Conservation (phyloP, 148 eudicot genomes). For the Rhododendron kiyosumense region DNA sequence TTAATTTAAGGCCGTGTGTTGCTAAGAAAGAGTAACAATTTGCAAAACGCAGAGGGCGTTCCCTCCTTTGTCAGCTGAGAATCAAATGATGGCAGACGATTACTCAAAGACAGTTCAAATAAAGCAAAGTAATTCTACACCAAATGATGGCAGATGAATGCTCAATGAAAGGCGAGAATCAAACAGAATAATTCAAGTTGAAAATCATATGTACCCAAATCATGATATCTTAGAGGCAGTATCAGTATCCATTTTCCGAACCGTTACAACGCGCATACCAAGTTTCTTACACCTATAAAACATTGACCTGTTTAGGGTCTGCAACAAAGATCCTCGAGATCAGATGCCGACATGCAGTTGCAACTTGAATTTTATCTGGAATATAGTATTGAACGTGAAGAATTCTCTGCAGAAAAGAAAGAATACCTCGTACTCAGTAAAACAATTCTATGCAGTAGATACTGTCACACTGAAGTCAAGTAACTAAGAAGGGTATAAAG, state of each 20-base stretch:
- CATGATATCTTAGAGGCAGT: not conserved
- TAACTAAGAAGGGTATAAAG: not conserved
- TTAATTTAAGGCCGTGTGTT: not conserved
- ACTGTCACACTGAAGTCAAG: not conserved
- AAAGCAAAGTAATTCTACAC: not conserved
- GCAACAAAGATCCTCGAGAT: conserved; percentile 84
- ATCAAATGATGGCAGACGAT: not conserved
- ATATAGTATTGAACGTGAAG: conserved; percentile 68
- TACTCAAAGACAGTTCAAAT: not conserved
- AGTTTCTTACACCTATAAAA: conserved; percentile 3
- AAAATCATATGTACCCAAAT: not conserved
- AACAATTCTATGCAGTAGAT: not conserved
- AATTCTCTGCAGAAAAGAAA: conserved; percentile 55
- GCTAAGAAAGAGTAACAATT: not conserved
- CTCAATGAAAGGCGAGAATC: not conserved
- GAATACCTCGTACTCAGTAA: not conserved
- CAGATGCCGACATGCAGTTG: conserved; percentile 78
- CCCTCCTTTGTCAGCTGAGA: not conserved
- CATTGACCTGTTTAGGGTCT: conserved; percentile 74
- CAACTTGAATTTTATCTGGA: conserved; percentile 61
- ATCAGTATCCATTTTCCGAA: not conserved
- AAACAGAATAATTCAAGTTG: not conserved
- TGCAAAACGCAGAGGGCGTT: not conserved
- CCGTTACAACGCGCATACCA: not conserved
- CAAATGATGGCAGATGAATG: not conserved